These are phyloP conservation scores for Penicillium sp. DNA, from an alignment of 2,329 filamentous ascomycete species.

Conservation along the genomic window DNA sequence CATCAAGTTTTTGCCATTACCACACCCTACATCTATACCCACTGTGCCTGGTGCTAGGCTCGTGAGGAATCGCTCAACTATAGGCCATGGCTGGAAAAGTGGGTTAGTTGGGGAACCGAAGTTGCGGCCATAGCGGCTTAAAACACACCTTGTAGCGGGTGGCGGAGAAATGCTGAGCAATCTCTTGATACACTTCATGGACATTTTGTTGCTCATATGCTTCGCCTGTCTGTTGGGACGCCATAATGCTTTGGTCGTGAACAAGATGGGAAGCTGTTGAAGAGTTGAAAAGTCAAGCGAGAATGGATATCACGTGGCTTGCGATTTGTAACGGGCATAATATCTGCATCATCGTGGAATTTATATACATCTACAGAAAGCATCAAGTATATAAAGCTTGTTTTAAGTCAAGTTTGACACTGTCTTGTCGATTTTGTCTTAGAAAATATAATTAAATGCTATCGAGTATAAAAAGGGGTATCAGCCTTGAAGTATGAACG, in stretches of 20 bases:
- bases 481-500: background rate
- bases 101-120: constrained; percentile 1
- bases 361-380: background rate
- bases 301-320: constrained; percentile 16
- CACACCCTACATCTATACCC: constrained; percentile 89
- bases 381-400: background rate
- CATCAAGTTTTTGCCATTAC: constrained; percentile 91
- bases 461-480: background rate
- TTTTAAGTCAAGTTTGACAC: background rate
- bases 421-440: background rate
- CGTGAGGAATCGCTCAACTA: constrained; percentile 75
- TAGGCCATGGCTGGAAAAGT: constrained; percentile 74
- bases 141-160: constrained; percentile 60
- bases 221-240: constrained; percentile 18
- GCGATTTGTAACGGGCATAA: background rate
- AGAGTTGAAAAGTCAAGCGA: constrained; percentile 11
- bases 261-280: constrained; percentile 6
- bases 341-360: background rate
- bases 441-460: background rate
- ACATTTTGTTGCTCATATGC: constrained; percentile 82
- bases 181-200: constrained; percentile 76
- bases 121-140: background rate
- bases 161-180: constrained; percentile 50
- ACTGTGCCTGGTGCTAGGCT: constrained; percentile 66
- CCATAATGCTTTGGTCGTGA: constrained; percentile 6